Percentiles rank a stretch among this genome's conserved stretches.
Conservation (phyloP, 192 early-diverging fungal species). For the Coemansia aciculifera region DNA sequence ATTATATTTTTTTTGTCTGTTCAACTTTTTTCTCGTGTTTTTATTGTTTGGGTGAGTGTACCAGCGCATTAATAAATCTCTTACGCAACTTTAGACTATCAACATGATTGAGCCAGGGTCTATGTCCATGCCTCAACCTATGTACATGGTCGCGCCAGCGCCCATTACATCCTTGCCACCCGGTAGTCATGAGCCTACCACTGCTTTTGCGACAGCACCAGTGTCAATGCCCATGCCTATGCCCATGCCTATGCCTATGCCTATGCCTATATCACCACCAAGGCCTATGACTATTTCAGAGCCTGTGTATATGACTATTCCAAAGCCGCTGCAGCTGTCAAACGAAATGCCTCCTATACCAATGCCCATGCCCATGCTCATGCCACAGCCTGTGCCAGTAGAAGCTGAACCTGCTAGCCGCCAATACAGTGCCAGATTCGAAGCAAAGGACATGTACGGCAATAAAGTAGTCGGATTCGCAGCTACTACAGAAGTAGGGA, state of each 20-base stretch:
- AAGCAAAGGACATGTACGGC: background rate
- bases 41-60: conserved; percentile 6
- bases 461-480: background rate
- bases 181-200: background rate
- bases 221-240: background rate
- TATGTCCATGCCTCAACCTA: conserved; percentile 1
- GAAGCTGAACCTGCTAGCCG: background rate
- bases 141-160: background rate
- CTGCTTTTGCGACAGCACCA: background rate
- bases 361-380: background rate
- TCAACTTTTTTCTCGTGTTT: conserved; percentile 2
- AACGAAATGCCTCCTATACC: background rate
- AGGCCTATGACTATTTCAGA: background rate
- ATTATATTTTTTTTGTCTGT: background rate
- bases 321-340: background rate
- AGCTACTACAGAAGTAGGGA: background rate
- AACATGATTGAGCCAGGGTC: conserved; percentile 2
- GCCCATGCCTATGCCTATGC: background rate
- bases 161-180: background rate
- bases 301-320: background rate
- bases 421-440: background rate
- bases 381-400: background rate
- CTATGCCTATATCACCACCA: background rate
- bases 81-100: background rate
- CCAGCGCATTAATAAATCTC: background rate